Conservation (phyloP, 305 asterid genomes). For the Solanum hybrid region DNA sequence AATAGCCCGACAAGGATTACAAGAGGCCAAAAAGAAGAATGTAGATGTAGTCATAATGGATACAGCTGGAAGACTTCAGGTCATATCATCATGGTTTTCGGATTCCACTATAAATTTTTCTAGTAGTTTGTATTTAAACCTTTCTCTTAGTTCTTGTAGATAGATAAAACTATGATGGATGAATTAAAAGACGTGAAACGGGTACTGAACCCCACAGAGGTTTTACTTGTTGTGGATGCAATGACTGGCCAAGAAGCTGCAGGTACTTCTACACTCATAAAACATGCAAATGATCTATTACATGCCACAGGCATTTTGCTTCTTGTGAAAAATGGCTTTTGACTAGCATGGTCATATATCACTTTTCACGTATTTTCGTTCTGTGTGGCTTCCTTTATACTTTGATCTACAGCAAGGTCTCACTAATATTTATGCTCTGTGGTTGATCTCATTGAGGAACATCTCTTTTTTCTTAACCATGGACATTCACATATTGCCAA, state of each 20-base stretch:
- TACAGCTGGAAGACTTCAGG: slow-evolving; percentile 99
- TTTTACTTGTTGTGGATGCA: slow-evolving; percentile 96
- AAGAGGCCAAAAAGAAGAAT: slow-evolving; percentile 72
- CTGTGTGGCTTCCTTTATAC: neutral
- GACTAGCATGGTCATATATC: neutral
- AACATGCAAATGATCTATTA: neutral
- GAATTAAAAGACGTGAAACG: slow-evolving; percentile 89
- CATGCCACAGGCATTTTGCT: neutral
- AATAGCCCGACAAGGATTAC: slow-evolving; percentile 85
- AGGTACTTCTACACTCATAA: slow-evolving; percentile 32
- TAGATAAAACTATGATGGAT: slow-evolving; percentile 92
- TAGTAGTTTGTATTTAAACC: slow-evolving; percentile 3
- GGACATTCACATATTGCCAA: neutral
- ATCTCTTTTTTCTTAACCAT: neutral
- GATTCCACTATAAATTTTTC: slow-evolving; percentile 2
- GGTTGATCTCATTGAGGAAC: neutral
- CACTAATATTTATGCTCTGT: neutral
- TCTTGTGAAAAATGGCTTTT: neutral
- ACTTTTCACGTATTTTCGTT: neutral
- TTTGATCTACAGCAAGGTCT: neutral
- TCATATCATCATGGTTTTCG: slow-evolving; percentile 19
- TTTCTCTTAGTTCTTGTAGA: slow-evolving; percentile 25
- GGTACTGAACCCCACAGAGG: slow-evolving; percentile 81
- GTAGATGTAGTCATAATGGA: slow-evolving; percentile 97
- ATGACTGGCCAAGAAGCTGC: slow-evolving; percentile 99